Evolutionary conservation across 768 basidiomycete species (phyloP), one percentile per base, ranked within the genome.

Genomic region (Asterophora lycoperdoides): DNA sequence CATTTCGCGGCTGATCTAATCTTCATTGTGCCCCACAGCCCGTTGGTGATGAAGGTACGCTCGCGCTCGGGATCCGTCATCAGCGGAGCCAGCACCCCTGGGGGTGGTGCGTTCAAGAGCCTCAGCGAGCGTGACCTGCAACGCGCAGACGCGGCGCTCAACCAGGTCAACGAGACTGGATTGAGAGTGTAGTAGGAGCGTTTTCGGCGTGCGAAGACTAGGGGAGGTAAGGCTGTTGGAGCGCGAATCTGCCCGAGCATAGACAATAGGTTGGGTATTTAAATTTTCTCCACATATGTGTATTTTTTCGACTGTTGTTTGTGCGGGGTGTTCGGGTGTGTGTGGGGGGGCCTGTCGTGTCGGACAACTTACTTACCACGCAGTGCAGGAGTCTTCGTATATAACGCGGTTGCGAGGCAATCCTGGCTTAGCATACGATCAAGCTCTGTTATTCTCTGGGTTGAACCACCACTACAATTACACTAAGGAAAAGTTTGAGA

Each of bases 101-200:
- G 91, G 1, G 89, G 87, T n/a, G 84, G 84, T 5, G 72, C 75
- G 19, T 86, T 83, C 60, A 81, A 80, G 59, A 92, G 84, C 54
- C 67, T 96, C 46, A 93, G 85, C 62, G 95, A 97, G 68, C 75
- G 83, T 44, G 95, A 98, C 65, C 68, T 98, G 57, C 77, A 76
- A 61, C 79, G 80, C 68, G 95, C 94, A 3, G 93, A 98, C 57
- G 89, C 84, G 8, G 93, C 91, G 2, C 77, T 98, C 45, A 86
- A 79, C 60, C 79, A 83, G 23, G 60, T 60, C n/a, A 55, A 56
- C 17, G 52, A 33, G 30, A n/a, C n/a, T n/a, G n/a, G n/a, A n/a
- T n/a, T 15, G 30, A 4, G 43, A 54, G 23, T 23, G 23, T 23
- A 23, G 23, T 23, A 23, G 6, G 3, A 23, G 23, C 23, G 23